A percentile compares a stretch with the other conserved stretches of the same genome.
Conservation (phyloP, 2,329 filamentous ascomycete genomes). For the Drechslerella coelobrocha region DNA sequence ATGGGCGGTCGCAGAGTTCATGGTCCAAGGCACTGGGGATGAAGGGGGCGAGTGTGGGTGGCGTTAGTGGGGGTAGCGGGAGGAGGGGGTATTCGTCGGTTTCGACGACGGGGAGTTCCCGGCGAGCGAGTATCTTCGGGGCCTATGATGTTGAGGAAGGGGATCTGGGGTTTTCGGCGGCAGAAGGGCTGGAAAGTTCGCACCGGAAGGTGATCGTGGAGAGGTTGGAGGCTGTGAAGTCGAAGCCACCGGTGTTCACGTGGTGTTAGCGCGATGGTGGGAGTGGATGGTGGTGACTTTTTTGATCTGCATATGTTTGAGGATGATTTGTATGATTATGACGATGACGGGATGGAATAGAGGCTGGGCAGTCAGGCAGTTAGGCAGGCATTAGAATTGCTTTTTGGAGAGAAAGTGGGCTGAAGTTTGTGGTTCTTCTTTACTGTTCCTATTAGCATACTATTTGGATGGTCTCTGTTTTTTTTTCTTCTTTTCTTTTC, state of each 20-base stretch:
- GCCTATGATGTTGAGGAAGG: conserved; percentile 81
- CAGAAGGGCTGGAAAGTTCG: conserved; percentile 90
- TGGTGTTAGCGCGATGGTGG: conserved; percentile 72
- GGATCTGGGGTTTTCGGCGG: conserved; percentile 91
- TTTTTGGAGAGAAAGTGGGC: too few species aligned
- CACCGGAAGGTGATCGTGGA: conserved; percentile 96
- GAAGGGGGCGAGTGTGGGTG: conserved; percentile 40
- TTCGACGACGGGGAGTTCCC: conserved; percentile 25
- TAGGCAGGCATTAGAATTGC: too few species aligned
- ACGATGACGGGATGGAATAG: too few species aligned
- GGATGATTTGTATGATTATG: conserved; percentile 24
- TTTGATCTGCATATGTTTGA: conserved; percentile 16
- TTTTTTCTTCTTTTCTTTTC: too few species aligned
- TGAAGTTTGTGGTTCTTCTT: too few species aligned
- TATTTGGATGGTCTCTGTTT: too few species aligned
- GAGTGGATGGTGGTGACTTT: conserved; percentile 25
- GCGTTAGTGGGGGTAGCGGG: conserved; percentile 19
- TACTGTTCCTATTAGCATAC: too few species aligned
- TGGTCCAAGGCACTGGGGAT: conserved; percentile 51
- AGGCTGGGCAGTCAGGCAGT: too few species aligned
- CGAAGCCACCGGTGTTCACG: conserved; percentile 91
- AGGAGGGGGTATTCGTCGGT: conserved; percentile 42
- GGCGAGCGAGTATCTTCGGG: conserved; percentile 32
- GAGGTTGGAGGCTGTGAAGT: conserved; percentile 92
- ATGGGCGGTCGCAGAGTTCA: conserved; percentile 49